Base-by-base conservation (phyloP, 371 early-diverging fungal species). In the Syncephalastrum monosporum region DNA sequence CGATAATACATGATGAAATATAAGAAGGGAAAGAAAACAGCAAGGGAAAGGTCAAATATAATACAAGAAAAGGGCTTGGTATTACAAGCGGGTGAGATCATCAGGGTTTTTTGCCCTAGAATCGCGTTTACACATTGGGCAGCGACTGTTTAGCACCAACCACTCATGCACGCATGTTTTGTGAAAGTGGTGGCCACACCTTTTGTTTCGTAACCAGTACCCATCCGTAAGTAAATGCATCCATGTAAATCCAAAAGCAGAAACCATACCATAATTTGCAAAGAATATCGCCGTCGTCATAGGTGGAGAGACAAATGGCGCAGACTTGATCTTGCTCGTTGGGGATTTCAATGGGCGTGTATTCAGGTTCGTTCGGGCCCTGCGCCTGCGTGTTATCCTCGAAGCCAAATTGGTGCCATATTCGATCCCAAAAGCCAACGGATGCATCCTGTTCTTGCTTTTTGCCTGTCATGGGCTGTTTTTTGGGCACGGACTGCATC, bases 281-380 rank as follows among this genome's bases (percentile, higher is more conserved):
- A 6, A 88, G 64, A 24, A 78, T 71, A 48, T 86, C 88, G 29
- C 77, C 73, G 55, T 84, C 83, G 55, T 86, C 88, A 56, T 85
- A 88, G 1, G 78, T 77, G 44, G 82, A 77, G 33, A 88, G 60
- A 57, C 88, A 88, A 43, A 88, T 86, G 33, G 82, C 79, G 52
- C 88, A 88, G 4, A 79, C 65, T 42, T 79, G 81, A 51, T 83
- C 82, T 42, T 71, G 77, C 42, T 63, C 67, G 29, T 64, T 70
- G 44, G 71, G 71, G 12, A 78, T 73, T 49, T 74, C 74, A 4
- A 78, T 25, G 4, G 61, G 42, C 16, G 66, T 65, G 24, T 65
- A 63, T 25, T 61, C 71, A 25, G 54, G 60, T 12, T 69, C 68
- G 6, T 50, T n/a, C 55, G 50, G 27, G 53, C 15, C 56, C 48